Evolutionary conservation across 2,329 filamentous ascomycete species (phyloP).

Genomic region (Clonostachys byssicola): DNA sequence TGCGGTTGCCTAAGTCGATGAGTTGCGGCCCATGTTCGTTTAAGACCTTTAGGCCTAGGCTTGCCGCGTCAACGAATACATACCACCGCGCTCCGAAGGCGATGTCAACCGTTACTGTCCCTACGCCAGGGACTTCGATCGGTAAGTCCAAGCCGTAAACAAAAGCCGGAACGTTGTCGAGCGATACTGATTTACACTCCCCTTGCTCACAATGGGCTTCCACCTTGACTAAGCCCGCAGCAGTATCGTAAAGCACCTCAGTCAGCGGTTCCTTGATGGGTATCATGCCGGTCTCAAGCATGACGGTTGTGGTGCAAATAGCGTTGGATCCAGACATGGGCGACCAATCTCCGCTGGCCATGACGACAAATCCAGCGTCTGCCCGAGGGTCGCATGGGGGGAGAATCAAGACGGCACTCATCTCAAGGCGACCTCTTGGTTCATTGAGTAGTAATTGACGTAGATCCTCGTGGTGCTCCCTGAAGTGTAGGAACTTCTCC

Average conservation of each 20-base stretch:
- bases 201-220: slow-evolving; percentile 33
- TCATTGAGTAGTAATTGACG: slow-evolving; percentile 38
- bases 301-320: slow-evolving; percentile 35
- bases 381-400: slow-evolving; percentile 35
- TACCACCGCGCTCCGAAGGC: slow-evolving; percentile 43
- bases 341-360: slow-evolving; percentile 38
- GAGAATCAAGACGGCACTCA: slow-evolving; percentile 32
- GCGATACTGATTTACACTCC: slow-evolving; percentile 35
- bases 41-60: slow-evolving; percentile 25
- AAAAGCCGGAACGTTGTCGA: slow-evolving; percentile 39
- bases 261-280: slow-evolving; percentile 38
- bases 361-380: slow-evolving; percentile 39
- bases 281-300: slow-evolving; percentile 42
- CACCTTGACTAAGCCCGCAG: slow-evolving; percentile 34
- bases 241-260: slow-evolving; percentile 32
- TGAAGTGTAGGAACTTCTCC: slow-evolving; percentile 39
- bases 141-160: slow-evolving; percentile 29
- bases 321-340: slow-evolving; percentile 35
- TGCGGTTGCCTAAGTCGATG: slow-evolving; percentile 33
- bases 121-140: slow-evolving; percentile 33
- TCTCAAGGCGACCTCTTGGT: slow-evolving; percentile 33
- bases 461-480: slow-evolving; percentile 28
- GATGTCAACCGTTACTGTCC: slow-evolving; percentile 31
- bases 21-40: slow-evolving; percentile 23
- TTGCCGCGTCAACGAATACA: slow-evolving; percentile 29